Evolutionary conservation across 2,329 filamentous ascomycete genomes (phyloP), one percentile per base, ranked within the genome.

Genomic region (Coniella vitis): DNA sequence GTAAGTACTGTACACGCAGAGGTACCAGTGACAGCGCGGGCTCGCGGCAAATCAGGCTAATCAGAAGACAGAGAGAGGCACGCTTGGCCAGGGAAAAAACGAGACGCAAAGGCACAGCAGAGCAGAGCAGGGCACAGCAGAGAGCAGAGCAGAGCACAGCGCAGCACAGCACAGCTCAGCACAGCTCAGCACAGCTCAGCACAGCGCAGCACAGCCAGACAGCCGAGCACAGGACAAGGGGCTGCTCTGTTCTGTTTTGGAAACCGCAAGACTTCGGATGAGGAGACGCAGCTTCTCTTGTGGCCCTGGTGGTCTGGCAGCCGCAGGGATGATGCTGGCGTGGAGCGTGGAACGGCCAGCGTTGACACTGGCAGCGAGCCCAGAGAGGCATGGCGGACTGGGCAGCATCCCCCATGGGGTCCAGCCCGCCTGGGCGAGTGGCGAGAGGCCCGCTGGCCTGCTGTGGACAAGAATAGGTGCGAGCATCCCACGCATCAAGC

Each of bases 191-290:
- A 13, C 4, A 13, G 19, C 16, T 5, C 10, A 42, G 10, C 17
- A 16, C 25, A 12, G 31, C 14, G 17, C 16, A 19, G 19, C 19
- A 8, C 10, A 4, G n/a, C 14, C 13, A 14, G 17, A 16, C 16
- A 12, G n/a, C 38, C 8, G n/a, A 29, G 22, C 12, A 31, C 8
- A 16, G 8, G 9, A 4, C 7, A 41, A n/a, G 17, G n/a, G 25
- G 25, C 5, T 29, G 13, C 9, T 4, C 17, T 31, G 12, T 32
- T 16, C 40, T 34, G 40, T 8, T 12, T 21, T n/a, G 16, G 21
- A 44, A 39, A 16, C 17, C 19, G 47, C 35, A 21, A 43, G 21
- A 41, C 31, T 40, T 34, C 42, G 22, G 51, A 40, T 48, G 22
- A 44, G 22, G 25, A 34, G 41, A 35, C 31, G 43, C 40, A 16